Evolutionary conservation across 2,329 filamentous ascomycete genomes (phyloP), one percentile per base, ranked within the genome.

Genomic region (Xylogone sp.): DNA sequence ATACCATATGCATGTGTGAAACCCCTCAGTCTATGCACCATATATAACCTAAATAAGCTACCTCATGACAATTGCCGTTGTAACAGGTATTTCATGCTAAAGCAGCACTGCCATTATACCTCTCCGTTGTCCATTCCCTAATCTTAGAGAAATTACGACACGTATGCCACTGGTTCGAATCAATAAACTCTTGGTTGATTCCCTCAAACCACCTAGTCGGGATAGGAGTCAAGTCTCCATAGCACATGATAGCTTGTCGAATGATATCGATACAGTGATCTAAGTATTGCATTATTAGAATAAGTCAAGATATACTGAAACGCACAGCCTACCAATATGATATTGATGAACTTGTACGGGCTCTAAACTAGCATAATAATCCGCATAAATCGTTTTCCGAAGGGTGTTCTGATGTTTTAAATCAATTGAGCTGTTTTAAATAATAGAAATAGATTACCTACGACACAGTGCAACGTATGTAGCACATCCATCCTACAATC

Each of bases 261-360:
- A 59, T 46, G 44, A 59, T 51, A 7, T 59, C 56, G 12, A 58
- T 46, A 43, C 56, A 59, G 48, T 59, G 54, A 27, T 58, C 56
- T 54, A 18, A 21, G 45, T 10, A 10, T 8, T 13, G 13, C 8
- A 18, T 13, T 24, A 48, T 45, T 24, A 44, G 18, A 21, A 22
- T 21, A 42, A 31, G 12, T 12, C 4, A 43, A 18, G 16, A 12
- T 10, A 16, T 12, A 3, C 10, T 5, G n/a, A 31, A 31, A 31
- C 7, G 27, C 13, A n/a, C 13, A 45, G 42, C 48, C 49, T 42
- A 57, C 51, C 53, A 29, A 53, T 42, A 45, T 57, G 57, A 7
- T 53, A 22, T 3, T 42, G 27, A 2, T 50, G 49, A 4, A 56
- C 13, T 7, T 48, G 13, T 43, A 47, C 22, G n/a, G 52, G 52